Evolutionary conservation across 139 green algal species (phyloP).

Genomic region (Edaphochlamys debaryana): DNA sequence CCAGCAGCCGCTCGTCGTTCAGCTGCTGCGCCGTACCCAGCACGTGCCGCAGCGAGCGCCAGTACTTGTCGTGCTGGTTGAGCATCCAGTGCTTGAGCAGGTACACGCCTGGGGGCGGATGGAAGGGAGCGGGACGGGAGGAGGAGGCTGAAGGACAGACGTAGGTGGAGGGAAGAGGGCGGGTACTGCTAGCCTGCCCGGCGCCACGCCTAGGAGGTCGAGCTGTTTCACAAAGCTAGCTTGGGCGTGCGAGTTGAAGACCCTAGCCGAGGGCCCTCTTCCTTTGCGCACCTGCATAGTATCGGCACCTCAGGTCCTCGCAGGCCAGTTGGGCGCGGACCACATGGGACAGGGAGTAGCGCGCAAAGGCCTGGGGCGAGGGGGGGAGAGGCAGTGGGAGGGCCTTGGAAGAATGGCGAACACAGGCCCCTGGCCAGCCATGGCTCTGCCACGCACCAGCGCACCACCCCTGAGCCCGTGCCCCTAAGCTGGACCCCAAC

Average conservation of each 20-base stretch:
- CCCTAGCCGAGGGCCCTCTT: neutral
- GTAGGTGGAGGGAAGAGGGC: neutral
- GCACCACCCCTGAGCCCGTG: no score
- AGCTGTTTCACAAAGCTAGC: no score
- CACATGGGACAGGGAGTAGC: conserved; percentile 50
- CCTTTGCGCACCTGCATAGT: conserved; percentile 42
- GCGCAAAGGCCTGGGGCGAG: conserved; percentile 2
- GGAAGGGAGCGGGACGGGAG: neutral
- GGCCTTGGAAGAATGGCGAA: no score
- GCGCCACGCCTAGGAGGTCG: no score
- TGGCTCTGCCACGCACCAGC: no score
- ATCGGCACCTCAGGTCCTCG: conserved; percentile 46
- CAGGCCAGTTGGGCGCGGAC: conserved; percentile 48
- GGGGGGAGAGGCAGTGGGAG: neutral
- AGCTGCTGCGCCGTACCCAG: conserved; percentile 68
- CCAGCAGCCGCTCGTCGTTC: conserved; percentile 76
- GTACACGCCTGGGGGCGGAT: conserved; percentile 52
- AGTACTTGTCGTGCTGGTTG: conserved; percentile 68
- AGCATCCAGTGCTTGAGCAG: conserved; percentile 66
- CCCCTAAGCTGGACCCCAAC: no score
- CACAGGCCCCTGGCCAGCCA: no score
- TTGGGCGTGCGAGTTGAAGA: no score
- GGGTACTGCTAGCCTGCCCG: no score
- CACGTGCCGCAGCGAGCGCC: conserved; percentile 65
- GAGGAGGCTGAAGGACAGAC: neutral